These are phyloP conservation scores for Quercus engelmannii DNA, from an alignment of 306 rosid species.

Conservation along the genomic window DNA sequence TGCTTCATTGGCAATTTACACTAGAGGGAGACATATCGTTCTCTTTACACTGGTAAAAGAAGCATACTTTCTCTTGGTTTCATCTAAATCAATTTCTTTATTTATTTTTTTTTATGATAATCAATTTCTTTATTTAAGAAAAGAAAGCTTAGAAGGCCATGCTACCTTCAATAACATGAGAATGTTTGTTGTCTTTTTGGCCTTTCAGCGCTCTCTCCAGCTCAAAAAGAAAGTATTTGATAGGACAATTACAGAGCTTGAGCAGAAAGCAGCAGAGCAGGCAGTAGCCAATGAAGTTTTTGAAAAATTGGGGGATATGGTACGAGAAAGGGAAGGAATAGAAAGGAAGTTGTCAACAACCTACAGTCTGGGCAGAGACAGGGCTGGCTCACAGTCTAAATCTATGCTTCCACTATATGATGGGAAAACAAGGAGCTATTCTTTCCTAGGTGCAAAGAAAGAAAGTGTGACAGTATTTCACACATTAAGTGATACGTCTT, in stretches of 20 bases:
- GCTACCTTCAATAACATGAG: neutral
- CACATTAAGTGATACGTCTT: conserved; percentile 46
- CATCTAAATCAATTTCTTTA: neutral
- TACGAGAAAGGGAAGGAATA: conserved; percentile 49
- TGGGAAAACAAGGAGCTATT: conserved; percentile 36
- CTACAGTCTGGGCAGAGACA: conserved; percentile 67
- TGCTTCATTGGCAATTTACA: no score
- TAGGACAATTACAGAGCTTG: conserved; percentile 50
- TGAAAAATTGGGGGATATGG: conserved; percentile 34
- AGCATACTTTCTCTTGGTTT: neutral
- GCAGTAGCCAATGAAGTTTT: conserved; percentile 32
- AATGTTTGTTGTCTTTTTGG: neutral
- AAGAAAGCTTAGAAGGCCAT: neutral
- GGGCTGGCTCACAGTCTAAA: conserved; percentile 19
- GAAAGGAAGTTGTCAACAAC: conserved; percentile 62
- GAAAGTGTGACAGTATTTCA: conserved; percentile 40
- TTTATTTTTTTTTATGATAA: neutral
- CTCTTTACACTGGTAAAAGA: no score
- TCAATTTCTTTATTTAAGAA: neutral
- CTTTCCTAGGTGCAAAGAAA: conserved; percentile 38
- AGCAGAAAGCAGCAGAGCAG: conserved; percentile 42
- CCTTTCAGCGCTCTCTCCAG: conserved; percentile 53
- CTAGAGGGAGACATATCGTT: no score
- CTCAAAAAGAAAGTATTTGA: conserved; percentile 60
- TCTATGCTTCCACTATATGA: conserved; percentile 54